phyloP scores from a whole-genome alignment of 225 moss, liverwort and hornwort species.

The Asterella californica region DNA sequence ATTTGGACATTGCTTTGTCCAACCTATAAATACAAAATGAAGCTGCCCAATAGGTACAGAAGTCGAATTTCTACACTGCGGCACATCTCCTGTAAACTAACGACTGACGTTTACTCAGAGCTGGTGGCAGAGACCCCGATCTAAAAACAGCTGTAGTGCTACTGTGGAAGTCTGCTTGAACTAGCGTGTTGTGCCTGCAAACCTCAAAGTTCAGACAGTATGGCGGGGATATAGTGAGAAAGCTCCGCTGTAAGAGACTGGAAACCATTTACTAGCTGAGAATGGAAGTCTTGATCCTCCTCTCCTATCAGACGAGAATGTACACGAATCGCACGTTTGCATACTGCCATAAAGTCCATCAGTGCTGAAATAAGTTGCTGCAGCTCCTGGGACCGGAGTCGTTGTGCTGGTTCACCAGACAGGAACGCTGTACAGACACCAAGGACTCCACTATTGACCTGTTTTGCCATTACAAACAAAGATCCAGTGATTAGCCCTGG shows the following conservation, averaged over 20 bases:
- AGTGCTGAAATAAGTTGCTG: constrained; percentile 94
- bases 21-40: constrained; percentile 42
- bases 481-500: not conserved
- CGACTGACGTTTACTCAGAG: constrained; percentile 7
- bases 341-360: constrained; percentile 96
- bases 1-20: constrained; percentile 28
- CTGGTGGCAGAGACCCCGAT: constrained; percentile 8
- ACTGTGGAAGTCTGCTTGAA: constrained; percentile 7
- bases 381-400: constrained; percentile 88
- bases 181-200: not conserved
- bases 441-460: constrained; percentile 95
- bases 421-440: constrained; percentile 97
- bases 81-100: constrained; percentile 9
- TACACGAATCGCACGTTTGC: constrained; percentile 91
- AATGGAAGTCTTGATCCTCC: constrained; percentile 97
- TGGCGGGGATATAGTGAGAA: constrained; percentile 94
- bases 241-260: constrained; percentile 96
- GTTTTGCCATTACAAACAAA: constrained; percentile 10
- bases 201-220: constrained; percentile 78
- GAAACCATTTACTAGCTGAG: constrained; percentile 90
- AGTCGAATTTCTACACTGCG: constrained; percentile 10
- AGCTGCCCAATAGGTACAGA: constrained; percentile 11
- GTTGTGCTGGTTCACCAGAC: constrained; percentile 79
- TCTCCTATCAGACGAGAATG: constrained; percentile 87
- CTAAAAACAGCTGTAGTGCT: constrained; percentile 2